Base-by-base conservation (phyloP, 352 stramenopile species). In the Phytophthora boehmeriae region DNA sequence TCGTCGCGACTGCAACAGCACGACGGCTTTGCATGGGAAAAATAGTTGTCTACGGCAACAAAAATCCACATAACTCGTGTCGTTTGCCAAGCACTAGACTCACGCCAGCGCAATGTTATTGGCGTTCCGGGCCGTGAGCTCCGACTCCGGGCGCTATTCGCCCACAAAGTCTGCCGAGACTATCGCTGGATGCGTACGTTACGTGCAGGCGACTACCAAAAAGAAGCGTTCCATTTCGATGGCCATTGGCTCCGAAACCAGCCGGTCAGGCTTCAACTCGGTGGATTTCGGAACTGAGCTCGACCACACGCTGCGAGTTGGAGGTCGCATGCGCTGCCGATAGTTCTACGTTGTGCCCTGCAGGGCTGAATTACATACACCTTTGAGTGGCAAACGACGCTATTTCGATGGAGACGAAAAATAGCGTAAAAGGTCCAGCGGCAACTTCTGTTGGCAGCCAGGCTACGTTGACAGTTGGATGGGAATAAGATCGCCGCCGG, bases 151-250 rank as follows among this genome's bases (percentile, higher is more conserved):
- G 14, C 9, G 2, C 38, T 44, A 16, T 16, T 44, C 16, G 13
- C 13, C 38, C 38, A 22, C 14, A 44, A 17, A 68, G 47, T 28
- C 20, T 19, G 8, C 6, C 39, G 46, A 34, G 52, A 25, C 50
- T 71, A 49, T 66, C 43, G 52, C 45, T 55, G 39, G 47, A 64
- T 59, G 45, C 20, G 47, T 41, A 53, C 23, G 47, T 58, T 56
- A 53, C 59, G 48, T 66, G 25, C 59, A 66, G 66, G 50, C 66
- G 60, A 74, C 66, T 74, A 71, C 44, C 56, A 73, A 74, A 70
- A 74, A 55, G 48, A 59, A 34, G 4, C 30, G 25, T 13, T 44
- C 38, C 13, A 22, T 44, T 44, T 44, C 38, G 14, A 44, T 20
- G 38, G 38, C 35, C 10, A 20, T 44, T 9, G 25, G 25, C 25